phyloP scores from a whole-genome alignment of 2,329 filamentous ascomycete genomes.

The Albophoma yamanashiensis region DNA sequence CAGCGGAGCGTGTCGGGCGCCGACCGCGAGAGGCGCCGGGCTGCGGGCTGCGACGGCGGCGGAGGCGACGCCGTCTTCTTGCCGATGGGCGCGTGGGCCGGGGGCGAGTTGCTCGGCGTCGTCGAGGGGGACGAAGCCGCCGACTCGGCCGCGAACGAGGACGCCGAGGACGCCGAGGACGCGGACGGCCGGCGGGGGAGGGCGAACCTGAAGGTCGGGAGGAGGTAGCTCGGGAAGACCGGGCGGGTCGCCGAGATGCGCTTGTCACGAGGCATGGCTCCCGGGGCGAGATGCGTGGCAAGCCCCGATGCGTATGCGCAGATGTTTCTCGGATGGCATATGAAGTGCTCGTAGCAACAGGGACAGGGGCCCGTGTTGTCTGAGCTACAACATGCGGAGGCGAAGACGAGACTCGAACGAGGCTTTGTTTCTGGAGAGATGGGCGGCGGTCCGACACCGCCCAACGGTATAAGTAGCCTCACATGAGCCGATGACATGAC shows the following conservation, averaged over 20 bases:
- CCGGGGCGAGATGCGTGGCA: neutral
- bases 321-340: neutral
- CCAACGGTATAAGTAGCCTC: neutral
- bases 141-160: conserved; percentile 12
- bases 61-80: no score
- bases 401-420: neutral
- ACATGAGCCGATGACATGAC: neutral
- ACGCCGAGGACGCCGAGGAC: conserved; percentile 21
- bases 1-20: conserved; percentile 49
- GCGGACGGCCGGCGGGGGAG: conserved; percentile 31
- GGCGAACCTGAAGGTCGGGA: conserved; percentile 39
- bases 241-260: conserved; percentile 30
- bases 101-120: conserved; percentile 16
- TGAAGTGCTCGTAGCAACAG: neutral
- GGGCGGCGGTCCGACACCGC: neutral
- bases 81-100: conserved; percentile 7
- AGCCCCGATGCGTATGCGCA: neutral
- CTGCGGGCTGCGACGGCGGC: neutral
- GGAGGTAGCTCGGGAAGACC: conserved; percentile 39
- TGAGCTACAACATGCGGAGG: neutral
- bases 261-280: conserved; percentile 10
- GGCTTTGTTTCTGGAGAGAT: neutral
- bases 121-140: conserved; percentile 15
- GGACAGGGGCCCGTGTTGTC: neutral
- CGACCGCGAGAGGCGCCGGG: conserved; percentile 25